Conservation (phyloP, 192 early-diverging fungal genomes). For the Podila verticillata region DNA sequence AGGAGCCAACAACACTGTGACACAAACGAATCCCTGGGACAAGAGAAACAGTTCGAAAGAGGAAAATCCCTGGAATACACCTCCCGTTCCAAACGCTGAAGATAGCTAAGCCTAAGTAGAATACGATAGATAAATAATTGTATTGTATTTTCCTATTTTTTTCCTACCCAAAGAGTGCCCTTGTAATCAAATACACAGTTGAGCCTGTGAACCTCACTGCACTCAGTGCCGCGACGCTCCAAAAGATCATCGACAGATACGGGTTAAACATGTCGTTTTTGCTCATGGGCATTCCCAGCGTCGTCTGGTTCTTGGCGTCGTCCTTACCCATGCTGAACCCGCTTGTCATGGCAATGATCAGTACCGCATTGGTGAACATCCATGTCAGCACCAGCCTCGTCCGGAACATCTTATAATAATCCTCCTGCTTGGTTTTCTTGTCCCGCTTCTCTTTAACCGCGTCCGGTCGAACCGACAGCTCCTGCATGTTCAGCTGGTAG, state of each 20-base stretch:
- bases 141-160: neutral
- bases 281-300: neutral
- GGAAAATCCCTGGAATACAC: no score
- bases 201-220: constrained; percentile 78
- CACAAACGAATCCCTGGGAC: no score
- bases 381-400: constrained; percentile 81
- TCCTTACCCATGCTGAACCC: constrained; percentile 34
- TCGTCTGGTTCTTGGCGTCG: constrained; percentile 28
- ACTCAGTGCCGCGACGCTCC: constrained; percentile 76
- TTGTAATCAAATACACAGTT: constrained; percentile 69
- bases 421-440: constrained; percentile 81
- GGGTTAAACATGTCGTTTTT: constrained; percentile 18
- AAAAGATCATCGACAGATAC: constrained; percentile 84
- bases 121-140: no score
- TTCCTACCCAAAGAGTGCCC: constrained; percentile 62
- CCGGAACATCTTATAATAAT: constrained; percentile 86
- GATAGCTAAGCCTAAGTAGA: no score
- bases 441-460: constrained; percentile 70
- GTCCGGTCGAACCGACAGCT: constrained; percentile 53
- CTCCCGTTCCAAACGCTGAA: no score
- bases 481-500: constrained; percentile 79
- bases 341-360: constrained; percentile 72
- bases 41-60: no score
- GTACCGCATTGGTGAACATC: constrained; percentile 84
- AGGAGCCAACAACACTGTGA: no score